These are phyloP conservation scores for Colletotrichum filicis DNA, from an alignment of 2,329 filamentous ascomycete species.

Conservation along the genomic window DNA sequence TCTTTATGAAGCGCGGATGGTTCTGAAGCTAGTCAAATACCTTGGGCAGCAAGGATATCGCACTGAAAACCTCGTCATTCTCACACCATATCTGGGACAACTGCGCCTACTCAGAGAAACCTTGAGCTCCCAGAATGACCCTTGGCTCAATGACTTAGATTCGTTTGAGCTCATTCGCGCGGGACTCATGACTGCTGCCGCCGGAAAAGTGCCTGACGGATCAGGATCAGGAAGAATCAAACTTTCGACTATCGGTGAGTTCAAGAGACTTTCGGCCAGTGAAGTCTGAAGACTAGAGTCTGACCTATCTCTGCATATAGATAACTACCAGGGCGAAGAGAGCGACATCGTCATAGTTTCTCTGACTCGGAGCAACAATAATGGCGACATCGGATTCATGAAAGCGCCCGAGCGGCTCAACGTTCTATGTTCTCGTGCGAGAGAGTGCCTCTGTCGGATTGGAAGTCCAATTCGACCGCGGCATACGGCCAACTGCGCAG, in stretches of 20 bases:
- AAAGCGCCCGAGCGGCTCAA: constrained; percentile 73
- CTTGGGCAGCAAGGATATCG: constrained; percentile 78
- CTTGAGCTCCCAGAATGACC: constrained; percentile 68
- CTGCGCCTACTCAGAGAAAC: constrained; percentile 65
- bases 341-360: constrained; percentile 77
- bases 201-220: constrained; percentile 51
- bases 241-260: constrained; percentile 76
- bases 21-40: constrained; percentile 73
- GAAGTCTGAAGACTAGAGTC: not conserved
- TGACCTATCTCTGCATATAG: constrained; percentile 47
- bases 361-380: constrained; percentile 73
- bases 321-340: constrained; percentile 85
- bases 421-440: constrained; percentile 75
- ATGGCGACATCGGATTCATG: constrained; percentile 78
- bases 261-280: not conserved
- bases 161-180: constrained; percentile 70
- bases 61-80: constrained; percentile 71
- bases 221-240: constrained; percentile 61
- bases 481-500: too few species aligned
- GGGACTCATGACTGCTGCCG: constrained; percentile 67
- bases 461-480: too few species aligned
- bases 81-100: constrained; percentile 80
- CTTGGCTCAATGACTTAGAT: constrained; percentile 76
- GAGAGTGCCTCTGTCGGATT: constrained; percentile 69
- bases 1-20: constrained; percentile 72